Evolutionary conservation across 106 monocot genomes (phyloP), one percentile per base, ranked within the genome.

Genomic region (Allium fistulosum): DNA sequence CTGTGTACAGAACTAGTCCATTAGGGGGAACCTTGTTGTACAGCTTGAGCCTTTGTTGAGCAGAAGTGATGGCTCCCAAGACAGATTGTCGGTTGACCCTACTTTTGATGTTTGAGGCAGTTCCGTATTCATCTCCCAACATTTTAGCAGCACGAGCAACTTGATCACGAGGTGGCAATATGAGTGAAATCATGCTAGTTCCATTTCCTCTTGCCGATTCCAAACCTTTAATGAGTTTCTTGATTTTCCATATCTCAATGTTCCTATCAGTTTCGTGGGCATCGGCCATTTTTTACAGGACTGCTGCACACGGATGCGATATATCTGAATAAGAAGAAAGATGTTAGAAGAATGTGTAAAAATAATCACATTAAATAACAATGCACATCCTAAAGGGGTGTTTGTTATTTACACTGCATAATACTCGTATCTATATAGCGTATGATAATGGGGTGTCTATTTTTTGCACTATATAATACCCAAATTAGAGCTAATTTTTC

Each of bases 171-270:
- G 72, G 72, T 17, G 72, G 49, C 64, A 72, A 55, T 11, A 72
- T 72, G 2, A 72, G 63, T 11, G 83, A 83, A 15, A 83, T 83
- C 83, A 83, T 83, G 79, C 83, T 83, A 11, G 83, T 83, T 4
- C 83, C 83, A 66, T 83, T 83, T 28, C 83, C 83, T 72, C 83
- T 79, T 52, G 83, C 83, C 72, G 83, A 46, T 58, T 83, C 83
- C 47, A 83, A 71, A 45, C 68, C 83, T 63, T 83, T 83, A 65
- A 83, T 83, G 37, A 83, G 67, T 65, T 79, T 79, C 76, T 83
- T 83, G 12, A 79, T 79, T 59, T 83, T 83, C 79, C 72, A 72
- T 47, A 72, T 72, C 72, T 72, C 72, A 55, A 72, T 72, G 55
- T 72, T 72, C 64, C 72, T 71, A 65, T 83, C 83, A 53, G 66